Percentiles rank a stretch among this genome's conserved stretches.
These are phyloP conservation scores for Recurvomyces mirabilis DNA, from an alignment of 495 filamentous ascomycete genomes.

Conservation along the genomic window DNA sequence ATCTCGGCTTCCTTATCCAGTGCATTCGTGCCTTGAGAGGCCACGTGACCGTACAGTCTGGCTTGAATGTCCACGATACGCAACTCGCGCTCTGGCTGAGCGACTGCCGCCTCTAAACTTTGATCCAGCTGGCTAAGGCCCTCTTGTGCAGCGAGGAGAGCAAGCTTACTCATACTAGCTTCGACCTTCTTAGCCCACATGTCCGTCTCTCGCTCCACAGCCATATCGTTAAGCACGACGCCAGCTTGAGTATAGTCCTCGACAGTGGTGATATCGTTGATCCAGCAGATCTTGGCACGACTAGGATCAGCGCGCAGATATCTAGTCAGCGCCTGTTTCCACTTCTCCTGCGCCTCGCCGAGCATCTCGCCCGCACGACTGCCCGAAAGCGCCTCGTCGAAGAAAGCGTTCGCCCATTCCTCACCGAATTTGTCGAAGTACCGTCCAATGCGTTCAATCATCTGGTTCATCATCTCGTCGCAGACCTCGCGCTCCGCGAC, in stretches of 20 bases:
- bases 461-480: neutral
- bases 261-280: constrained; percentile 73
- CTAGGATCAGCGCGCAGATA: constrained; percentile 60
- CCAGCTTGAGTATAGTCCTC: constrained; percentile 61
- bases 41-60: constrained; percentile 49
- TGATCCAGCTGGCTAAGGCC: constrained; percentile 25
- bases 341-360: constrained; percentile 48
- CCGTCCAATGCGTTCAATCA: constrained; percentile 15
- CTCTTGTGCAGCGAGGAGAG: constrained; percentile 51
- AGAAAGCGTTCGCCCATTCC: constrained; percentile 68
- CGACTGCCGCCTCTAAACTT: constrained; percentile 9
- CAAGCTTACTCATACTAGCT: constrained; percentile 75
- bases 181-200: constrained; percentile 86
- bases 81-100: constrained; percentile 46
- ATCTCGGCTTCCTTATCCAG: constrained; percentile 69
- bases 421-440: constrained; percentile 41
- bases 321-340: constrained; percentile 50
- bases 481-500: constrained; percentile 11
- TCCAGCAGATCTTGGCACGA: constrained; percentile 72
- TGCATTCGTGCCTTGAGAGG: constrained; percentile 47
- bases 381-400: constrained; percentile 57
- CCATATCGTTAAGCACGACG: constrained; percentile 51
- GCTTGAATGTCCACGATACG: constrained; percentile 64
- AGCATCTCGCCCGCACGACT: constrained; percentile 57
- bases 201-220: constrained; percentile 54